Base-by-base conservation (phyloP, 208 protist genomes). In the Crithidia fasciculata region DNA sequence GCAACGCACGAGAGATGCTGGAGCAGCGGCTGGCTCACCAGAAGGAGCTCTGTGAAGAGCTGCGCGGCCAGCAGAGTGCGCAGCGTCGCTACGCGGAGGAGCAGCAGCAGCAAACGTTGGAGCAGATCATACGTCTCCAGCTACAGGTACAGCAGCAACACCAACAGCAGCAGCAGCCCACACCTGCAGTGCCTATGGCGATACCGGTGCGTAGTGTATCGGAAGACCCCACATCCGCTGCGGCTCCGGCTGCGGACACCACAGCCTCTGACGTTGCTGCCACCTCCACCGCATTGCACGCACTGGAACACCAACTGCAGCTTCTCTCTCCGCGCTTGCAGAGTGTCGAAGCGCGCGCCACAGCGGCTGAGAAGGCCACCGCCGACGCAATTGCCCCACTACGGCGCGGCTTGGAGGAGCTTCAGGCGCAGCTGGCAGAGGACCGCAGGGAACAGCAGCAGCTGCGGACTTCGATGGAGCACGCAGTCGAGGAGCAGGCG, bases 1-100 rank as follows among this genome's bases (percentile, higher is more conserved):
- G 47, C 5, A 65, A 74, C 39, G 58, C 43, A 8, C 74, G 74
- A 2, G 67, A 74, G 36, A 49, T 79, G 66, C 28, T 78, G 15
- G 80, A 84, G 54, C 78, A 83, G 78, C 78, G 69, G 8, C 56
- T 80, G n/a, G 44, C 54, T 7, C 73, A 79, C n/a, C 66, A 72
- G 44, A 68, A 74, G 44, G 75, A 79, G 49, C 10, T 74, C 12
- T 70, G 72, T 15, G 71, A 72, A 36, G 76, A 67, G 43, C 40
- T 80, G 50, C 65, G 73, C 10, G 36, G 44, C 8, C 69, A 69
- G 61, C 66, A 68, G 18, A 47, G 49, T 8, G 36, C 28, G 53
- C 66, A 69, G 73, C 58, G 72, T 12, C 74, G 67, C 50, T 28
- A 37, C 52, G 15, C 53, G 15, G 74, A 78, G 50, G 74, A 78